These are phyloP conservation scores for Aspergillus caelatus DNA, from an alignment of 2,329 filamentous ascomycete species.

Conservation along the genomic window DNA sequence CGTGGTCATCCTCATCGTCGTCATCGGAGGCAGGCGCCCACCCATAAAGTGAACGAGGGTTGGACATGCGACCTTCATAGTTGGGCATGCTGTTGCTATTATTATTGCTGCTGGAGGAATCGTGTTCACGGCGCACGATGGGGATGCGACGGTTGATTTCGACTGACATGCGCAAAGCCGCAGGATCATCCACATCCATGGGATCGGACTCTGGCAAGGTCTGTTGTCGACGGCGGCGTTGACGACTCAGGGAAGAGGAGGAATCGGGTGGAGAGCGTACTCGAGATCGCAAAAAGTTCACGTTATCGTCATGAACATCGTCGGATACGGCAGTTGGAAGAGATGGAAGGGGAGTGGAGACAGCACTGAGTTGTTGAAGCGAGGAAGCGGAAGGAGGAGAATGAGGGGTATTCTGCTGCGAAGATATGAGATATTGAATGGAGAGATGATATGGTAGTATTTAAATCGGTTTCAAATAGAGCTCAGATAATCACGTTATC, in stretches of 20 bases:
- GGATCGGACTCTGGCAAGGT: conserved; percentile 31
- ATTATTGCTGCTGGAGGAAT: conserved; percentile 43
- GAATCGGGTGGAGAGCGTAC: conserved; percentile 31
- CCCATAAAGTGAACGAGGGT: conserved; percentile 60
- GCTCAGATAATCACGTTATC: neutral
- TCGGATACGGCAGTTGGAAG: conserved; percentile 51
- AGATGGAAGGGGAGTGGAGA: conserved; percentile 54
- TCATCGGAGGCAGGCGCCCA: conserved; percentile 58
- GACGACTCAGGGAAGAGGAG: conserved; percentile 32
- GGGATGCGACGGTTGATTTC: conserved; percentile 49
- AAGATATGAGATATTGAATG: neutral
- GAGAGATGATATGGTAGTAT: neutral
- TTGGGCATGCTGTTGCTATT: conserved; percentile 46
- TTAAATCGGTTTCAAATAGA: neutral
- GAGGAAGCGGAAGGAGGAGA: conserved; percentile 42
- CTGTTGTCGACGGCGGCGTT: conserved; percentile 35
- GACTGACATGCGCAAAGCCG: conserved; percentile 30
- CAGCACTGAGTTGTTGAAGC: conserved; percentile 24
- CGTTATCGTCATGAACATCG: conserved; percentile 52
- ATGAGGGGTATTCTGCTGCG: conserved; percentile 44
- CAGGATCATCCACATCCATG: conserved; percentile 41
- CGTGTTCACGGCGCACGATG: conserved; percentile 39
- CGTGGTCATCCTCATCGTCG: conserved; percentile 26
- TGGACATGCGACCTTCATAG: conserved; percentile 59
- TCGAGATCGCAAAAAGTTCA: conserved; percentile 53